Evolutionary conservation across 331 rosid genomes (phyloP).

Genomic region (Pyrus hybrid): DNA sequence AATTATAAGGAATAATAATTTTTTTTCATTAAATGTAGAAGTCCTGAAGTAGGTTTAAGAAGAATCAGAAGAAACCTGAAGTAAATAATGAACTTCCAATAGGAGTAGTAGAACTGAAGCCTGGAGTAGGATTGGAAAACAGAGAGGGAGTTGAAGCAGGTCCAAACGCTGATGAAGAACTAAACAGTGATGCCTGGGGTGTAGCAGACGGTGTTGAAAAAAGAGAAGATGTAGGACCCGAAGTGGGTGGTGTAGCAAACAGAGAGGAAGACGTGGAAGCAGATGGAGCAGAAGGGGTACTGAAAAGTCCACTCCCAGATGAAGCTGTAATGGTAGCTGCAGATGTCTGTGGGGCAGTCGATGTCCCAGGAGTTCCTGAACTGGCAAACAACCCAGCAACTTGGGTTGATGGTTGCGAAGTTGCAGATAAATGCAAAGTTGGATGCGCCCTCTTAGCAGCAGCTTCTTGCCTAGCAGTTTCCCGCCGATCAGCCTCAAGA

Average conservation of each 20-base stretch:
- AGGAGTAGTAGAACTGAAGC: conserved; percentile 49
- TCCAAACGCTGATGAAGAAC: conserved; percentile 52
- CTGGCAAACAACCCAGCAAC: conserved; percentile 71
- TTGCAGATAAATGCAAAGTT: conserved; percentile 76
- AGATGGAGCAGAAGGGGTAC: conserved; percentile 67
- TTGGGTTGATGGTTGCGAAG: conserved; percentile 77
- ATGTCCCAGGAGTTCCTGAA: conserved; percentile 54
- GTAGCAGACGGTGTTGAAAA: conserved; percentile 55
- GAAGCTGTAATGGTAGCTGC: conserved; percentile 47
- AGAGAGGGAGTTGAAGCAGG: conserved; percentile 57
- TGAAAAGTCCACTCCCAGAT: conserved; percentile 65
- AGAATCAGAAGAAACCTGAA: conserved; percentile 47
- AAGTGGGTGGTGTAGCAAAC: conserved; percentile 69
- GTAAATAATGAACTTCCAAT: conserved; percentile 58
- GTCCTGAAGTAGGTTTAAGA: neutral
- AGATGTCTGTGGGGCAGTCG: conserved; percentile 40
- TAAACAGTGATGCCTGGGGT: conserved; percentile 53
- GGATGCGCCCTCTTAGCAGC: conserved; percentile 94
- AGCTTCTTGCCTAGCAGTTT: conserved; percentile 92
- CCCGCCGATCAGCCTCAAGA: conserved; percentile 95
- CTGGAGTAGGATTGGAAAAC: conserved; percentile 40
- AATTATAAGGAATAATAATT: neutral
- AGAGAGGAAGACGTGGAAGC: conserved; percentile 51
- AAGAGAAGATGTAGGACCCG: conserved; percentile 52
- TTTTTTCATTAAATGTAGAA: neutral